phyloP scores from a whole-genome alignment of 2,329 filamentous ascomycete species.

The Trichophyton simii region DNA sequence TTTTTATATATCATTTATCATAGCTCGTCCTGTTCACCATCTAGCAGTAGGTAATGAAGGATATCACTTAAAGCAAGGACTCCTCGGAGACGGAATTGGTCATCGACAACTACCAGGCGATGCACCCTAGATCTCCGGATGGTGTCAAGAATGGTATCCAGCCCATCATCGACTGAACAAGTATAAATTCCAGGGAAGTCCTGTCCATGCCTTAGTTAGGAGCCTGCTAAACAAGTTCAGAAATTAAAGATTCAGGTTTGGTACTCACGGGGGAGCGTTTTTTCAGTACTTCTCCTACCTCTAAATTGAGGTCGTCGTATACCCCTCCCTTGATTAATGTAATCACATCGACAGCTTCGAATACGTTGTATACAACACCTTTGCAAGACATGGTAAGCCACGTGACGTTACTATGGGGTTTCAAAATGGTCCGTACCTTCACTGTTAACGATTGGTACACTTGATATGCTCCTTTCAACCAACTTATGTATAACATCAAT shows the following conservation, averaged over 20 bases:
- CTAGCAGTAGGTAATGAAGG: constrained; percentile 79
- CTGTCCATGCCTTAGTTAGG: constrained; percentile 23
- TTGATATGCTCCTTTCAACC: constrained; percentile 86
- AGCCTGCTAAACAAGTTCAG: background rate
- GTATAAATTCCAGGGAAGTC: constrained; percentile 97
- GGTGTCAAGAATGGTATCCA: constrained; percentile 94
- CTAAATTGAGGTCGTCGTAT: constrained; percentile 80
- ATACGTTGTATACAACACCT: constrained; percentile 78
- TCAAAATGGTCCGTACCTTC: constrained; percentile 29
- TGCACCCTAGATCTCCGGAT: constrained; percentile 92
- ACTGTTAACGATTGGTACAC: constrained; percentile 79
- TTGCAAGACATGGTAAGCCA: constrained; percentile 1
- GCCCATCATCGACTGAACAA: constrained; percentile 76
- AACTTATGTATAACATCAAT: constrained; percentile 90
- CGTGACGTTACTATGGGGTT: background rate
- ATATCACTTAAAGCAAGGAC: constrained; percentile 93
- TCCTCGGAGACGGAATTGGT: constrained; percentile 71
- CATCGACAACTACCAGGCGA: constrained; percentile 82
- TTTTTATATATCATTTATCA: constrained; percentile 14
- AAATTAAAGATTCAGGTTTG: background rate
- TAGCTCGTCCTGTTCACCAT: constrained; percentile 54
- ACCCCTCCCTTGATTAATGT: constrained; percentile 84
- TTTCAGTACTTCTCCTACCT: constrained; percentile 76
- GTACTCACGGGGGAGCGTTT: constrained; percentile 60
- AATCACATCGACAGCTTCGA: constrained; percentile 95